A percentile compares a stretch with the other conserved stretches of the same genome.
Evolutionary conservation across 306 rosid species (phyloP).

Genomic region (Macrotyloma uniflorum): DNA sequence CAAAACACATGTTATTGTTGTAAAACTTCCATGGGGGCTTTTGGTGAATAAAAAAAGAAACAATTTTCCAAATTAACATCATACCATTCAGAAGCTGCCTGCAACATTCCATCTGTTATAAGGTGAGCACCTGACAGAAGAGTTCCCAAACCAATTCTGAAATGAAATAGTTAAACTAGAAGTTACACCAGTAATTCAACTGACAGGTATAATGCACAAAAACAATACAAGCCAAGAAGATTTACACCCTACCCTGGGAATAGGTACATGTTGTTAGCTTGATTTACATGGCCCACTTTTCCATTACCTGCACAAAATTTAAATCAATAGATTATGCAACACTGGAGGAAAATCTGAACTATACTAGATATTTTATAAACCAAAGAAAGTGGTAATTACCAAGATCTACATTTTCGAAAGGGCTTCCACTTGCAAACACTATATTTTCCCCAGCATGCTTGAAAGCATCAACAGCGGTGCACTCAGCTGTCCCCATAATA

Average conservation of each 20-base stretch:
- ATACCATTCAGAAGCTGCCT: constrained; percentile 98
- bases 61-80: constrained; percentile 18
- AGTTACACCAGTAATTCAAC: constrained; percentile 15
- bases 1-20: neutral
- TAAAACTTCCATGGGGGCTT: constrained; percentile 24
- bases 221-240: constrained; percentile 32
- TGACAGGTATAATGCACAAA: constrained; percentile 7
- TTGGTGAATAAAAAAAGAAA: neutral
- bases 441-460: constrained; percentile 87
- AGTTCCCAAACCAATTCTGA: constrained; percentile 96
- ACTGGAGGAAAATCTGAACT: constrained; percentile 22
- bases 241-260: constrained; percentile 86
- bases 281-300: constrained; percentile 90
- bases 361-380: constrained; percentile 29
- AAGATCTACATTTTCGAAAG: constrained; percentile 82
- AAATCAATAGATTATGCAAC: constrained; percentile 26
- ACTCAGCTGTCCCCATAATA: constrained; percentile 75
- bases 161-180: constrained; percentile 36
- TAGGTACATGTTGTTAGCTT: constrained; percentile 99
- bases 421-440: constrained; percentile 97
- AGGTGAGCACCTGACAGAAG: constrained; percentile 90
- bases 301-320: constrained; percentile 72
- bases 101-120: constrained; percentile 94
- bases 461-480: constrained; percentile 95
- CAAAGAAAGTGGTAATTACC: constrained; percentile 57